Conservation (phyloP, 2,329 filamentous ascomycete genomes). For the Aspergillus viridinutans region DNA sequence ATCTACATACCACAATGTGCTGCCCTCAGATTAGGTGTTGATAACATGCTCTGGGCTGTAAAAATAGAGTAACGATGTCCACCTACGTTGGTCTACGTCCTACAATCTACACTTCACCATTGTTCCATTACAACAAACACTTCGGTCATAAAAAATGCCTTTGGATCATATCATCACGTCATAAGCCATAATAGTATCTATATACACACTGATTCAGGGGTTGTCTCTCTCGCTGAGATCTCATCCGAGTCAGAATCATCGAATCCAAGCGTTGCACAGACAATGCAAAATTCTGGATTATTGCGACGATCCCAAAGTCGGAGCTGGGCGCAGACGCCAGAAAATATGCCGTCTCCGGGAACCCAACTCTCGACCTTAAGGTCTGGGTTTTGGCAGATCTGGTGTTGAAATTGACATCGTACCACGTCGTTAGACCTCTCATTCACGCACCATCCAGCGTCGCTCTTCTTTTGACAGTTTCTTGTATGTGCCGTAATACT, state of each 20-base stretch:
- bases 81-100: not conserved
- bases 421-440: conserved; percentile 8
- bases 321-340: conserved; percentile 2
- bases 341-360: not conserved
- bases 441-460: conserved; percentile 41
- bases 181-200: conserved; percentile 18
- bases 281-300: not conserved
- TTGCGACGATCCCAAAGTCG: not conserved
- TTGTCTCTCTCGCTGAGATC: conserved; percentile 1
- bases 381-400: not conserved
- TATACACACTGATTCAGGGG: conserved; percentile 12
- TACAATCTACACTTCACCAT: conserved; percentile 1
- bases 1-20: not conserved
- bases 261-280: not conserved
- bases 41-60: not conserved
- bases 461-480: conserved; percentile 46
- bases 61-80: not conserved
- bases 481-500: conserved; percentile 46
- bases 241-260: not conserved
- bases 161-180: conserved; percentile 20
- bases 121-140: conserved; percentile 6
- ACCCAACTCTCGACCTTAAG: not conserved
- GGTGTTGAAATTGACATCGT: not conserved
- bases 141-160: conserved; percentile 3
- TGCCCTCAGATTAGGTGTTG: not conserved